These are phyloP conservation scores for Neoascochyta sp. DNA, from an alignment of 2,329 filamentous ascomycete genomes.

Conservation along the genomic window DNA sequence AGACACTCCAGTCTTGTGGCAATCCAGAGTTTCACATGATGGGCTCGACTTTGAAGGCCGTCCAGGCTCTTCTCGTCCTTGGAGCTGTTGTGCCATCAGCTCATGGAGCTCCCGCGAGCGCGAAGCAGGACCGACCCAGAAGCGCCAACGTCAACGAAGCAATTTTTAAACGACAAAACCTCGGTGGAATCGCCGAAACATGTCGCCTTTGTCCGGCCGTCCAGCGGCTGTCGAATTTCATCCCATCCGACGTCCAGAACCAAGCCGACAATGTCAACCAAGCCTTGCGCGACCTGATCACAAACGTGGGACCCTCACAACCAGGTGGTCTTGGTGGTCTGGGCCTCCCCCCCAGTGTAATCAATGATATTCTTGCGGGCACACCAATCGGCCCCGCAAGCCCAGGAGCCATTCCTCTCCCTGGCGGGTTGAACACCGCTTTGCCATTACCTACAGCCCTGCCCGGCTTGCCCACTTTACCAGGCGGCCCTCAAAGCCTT, in stretches of 20 bases:
- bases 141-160: constrained; percentile 6
- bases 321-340: constrained; percentile 10
- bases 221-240: constrained; percentile 4
- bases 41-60: constrained; percentile 9
- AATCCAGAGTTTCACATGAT: too few species aligned
- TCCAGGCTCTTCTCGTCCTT: constrained; percentile 10
- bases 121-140: constrained; percentile 6
- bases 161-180: constrained; percentile 9
- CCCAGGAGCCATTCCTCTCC: background rate
- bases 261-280: constrained; percentile 10
- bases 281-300: constrained; percentile 6
- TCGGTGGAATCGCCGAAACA: constrained; percentile 5
- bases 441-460: constrained; percentile 1
- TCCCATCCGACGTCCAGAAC: constrained; percentile 9
- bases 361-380: background rate
- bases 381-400: background rate
- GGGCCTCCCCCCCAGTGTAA: constrained; percentile 2
- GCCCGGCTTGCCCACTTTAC: too few species aligned
- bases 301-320: constrained; percentile 5
- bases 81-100: constrained; percentile 4
- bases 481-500: too few species aligned
- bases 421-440: background rate
- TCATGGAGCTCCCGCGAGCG: constrained; percentile 5
- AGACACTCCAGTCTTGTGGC: too few species aligned
- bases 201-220: constrained; percentile 12